Percentiles rank a stretch among this genome's conserved stretches.
Conservation (phyloP, 2,329 filamentous ascomycete genomes). For the Aspergillus costaricaensis region DNA sequence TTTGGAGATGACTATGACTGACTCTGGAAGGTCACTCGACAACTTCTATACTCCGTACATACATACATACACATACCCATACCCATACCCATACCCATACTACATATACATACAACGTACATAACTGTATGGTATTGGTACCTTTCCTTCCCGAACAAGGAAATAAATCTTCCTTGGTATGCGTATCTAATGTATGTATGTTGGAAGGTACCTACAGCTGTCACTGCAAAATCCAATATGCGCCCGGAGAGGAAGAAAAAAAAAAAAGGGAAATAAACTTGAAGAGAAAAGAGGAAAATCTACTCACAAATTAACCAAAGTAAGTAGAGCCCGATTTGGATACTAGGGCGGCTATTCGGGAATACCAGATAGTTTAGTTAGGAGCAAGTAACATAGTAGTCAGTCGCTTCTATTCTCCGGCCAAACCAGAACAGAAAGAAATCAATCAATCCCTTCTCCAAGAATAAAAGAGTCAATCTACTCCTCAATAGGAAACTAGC, state of each 20-base stretch:
- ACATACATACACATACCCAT: background rate
- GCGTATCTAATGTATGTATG: background rate
- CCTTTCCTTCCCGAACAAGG: too few relatives aligned
- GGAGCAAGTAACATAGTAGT: too few relatives aligned
- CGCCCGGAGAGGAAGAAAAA: background rate
- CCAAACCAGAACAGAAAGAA: too few relatives aligned
- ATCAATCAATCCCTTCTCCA: too few relatives aligned
- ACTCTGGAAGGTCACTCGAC: background rate
- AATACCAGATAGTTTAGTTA: too few relatives aligned
- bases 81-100: too few relatives aligned
- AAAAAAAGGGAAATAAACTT: background rate
- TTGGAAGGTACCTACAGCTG: conserved; percentile 7
- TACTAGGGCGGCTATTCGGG: too few relatives aligned
- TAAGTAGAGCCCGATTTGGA: too few relatives aligned
- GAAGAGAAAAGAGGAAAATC: too few relatives aligned
- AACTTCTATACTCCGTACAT: background rate
- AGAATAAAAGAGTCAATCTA: background rate
- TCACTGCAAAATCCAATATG: background rate
- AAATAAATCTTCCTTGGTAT: background rate
- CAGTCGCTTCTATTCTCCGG: too few relatives aligned
- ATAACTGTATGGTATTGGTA: background rate
- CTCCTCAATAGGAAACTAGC: background rate
- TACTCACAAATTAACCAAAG: too few relatives aligned
- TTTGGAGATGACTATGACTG: background rate
- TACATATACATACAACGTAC: background rate